Percentiles rank a stretch among this genome's conserved stretches.
Conservation (phyloP, 73 alveolate species). For the Blepharisma stoltei region DNA sequence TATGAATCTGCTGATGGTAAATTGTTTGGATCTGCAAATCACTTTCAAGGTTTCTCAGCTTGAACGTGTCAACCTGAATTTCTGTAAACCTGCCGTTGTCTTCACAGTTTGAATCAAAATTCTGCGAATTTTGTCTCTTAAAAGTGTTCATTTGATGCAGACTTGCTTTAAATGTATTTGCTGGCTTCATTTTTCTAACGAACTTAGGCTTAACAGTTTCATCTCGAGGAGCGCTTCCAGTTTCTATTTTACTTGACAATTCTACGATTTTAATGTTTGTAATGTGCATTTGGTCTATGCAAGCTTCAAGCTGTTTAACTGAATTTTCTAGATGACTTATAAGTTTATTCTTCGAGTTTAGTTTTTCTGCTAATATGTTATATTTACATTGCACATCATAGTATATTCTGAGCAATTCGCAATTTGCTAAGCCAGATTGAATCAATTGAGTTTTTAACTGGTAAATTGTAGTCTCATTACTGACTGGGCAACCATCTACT, state of each 20-base stretch:
- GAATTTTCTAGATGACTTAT: background rate
- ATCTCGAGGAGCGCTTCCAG: no score
- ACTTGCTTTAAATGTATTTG: no score
- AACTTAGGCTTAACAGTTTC: no score
- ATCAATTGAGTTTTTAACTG: background rate
- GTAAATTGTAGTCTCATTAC: background rate
- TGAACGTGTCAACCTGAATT: background rate
- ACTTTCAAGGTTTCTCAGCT: background rate
- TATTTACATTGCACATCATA: conserved; percentile 8
- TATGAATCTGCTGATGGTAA: background rate
- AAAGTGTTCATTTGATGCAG: no score
- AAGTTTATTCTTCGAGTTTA: background rate
- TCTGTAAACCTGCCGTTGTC: no score
- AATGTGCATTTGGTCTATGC: background rate
- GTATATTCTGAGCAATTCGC: background rate
- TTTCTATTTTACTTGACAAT: background rate
- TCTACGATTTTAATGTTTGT: background rate
- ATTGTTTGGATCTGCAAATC: background rate
- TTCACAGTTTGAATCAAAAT: no score
- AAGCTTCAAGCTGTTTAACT: background rate
- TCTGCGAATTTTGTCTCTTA: no score
- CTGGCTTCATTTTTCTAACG: no score
- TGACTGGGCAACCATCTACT: background rate
- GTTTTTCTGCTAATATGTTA: background rate
- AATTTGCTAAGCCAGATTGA: background rate